Conservation (phyloP, 2,329 filamentous ascomycete genomes). For the Cladophialophora chaetospira region DNA sequence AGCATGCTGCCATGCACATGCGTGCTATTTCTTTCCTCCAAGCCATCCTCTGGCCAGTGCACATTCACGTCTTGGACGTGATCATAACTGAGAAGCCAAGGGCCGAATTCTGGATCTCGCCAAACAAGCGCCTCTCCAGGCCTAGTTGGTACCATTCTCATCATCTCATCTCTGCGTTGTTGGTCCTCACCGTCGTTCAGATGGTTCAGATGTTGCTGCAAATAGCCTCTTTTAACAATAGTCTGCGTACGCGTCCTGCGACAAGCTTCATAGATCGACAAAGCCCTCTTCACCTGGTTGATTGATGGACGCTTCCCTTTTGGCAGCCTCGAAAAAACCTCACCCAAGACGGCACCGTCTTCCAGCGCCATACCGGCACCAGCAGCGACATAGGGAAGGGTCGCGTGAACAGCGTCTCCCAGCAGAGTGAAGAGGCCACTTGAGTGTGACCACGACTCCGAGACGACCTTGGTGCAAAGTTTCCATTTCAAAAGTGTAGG, state of each 20-base stretch:
- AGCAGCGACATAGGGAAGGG: conserved; percentile 42
- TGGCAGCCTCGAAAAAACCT: conserved; percentile 37
- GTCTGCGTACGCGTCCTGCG: conserved; percentile 60
- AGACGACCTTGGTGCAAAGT: conserved; percentile 45
- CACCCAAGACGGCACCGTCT: conserved; percentile 38
- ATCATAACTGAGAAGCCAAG: too few species aligned
- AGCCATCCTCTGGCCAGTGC: too few species aligned
- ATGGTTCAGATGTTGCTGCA: conserved; percentile 64
- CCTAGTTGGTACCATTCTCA: too few species aligned
- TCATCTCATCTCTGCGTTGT: conserved; percentile 54
- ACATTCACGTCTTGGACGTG: too few species aligned
- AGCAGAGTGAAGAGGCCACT: conserved; percentile 38
- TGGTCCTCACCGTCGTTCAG: conserved; percentile 62
- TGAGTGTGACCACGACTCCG: conserved; percentile 26
- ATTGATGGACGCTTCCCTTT: conserved; percentile 36
- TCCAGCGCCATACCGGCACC: conserved; percentile 39
- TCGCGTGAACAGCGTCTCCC: conserved; percentile 50
- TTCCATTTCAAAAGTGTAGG: conserved; percentile 31
- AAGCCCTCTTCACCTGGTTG: conserved; percentile 26
- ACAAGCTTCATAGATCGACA: conserved; percentile 55
- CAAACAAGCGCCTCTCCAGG: conserved; percentile 36
- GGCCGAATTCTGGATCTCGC: background rate
- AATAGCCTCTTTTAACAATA: conserved; percentile 62
- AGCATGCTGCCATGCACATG: too few species aligned
- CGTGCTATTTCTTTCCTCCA: too few species aligned